A percentile compares a stretch with the other conserved stretches of the same genome.
Evolutionary conservation across 495 filamentous ascomycete genomes (phyloP).

Genomic region (Penicillium cinerascens): DNA sequence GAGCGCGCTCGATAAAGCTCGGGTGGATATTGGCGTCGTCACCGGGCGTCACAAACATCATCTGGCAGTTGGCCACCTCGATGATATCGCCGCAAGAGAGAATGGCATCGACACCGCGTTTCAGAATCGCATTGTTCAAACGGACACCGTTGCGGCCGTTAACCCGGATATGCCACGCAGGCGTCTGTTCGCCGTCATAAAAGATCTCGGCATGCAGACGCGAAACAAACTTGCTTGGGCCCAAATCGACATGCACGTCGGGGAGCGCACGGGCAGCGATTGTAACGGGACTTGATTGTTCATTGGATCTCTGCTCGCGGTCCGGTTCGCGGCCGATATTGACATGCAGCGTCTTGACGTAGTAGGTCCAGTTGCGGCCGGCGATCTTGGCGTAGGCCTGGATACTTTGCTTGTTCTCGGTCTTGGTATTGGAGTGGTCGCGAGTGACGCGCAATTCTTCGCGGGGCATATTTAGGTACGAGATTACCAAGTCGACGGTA

Average conservation of each 20-base stretch:
- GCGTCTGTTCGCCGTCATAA: slow-evolving; percentile 62
- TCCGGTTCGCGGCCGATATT: slow-evolving; percentile 83
- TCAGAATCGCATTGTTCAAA: slow-evolving; percentile 67
- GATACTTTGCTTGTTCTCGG: slow-evolving; percentile 65
- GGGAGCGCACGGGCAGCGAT: slow-evolving; percentile 44
- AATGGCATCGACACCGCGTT: slow-evolving; percentile 57
- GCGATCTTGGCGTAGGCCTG: slow-evolving; percentile 92
- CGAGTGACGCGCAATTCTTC: slow-evolving; percentile 63
- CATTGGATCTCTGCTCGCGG: slow-evolving; percentile 40
- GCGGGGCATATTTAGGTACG: slow-evolving; percentile 57
- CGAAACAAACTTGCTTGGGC: slow-evolving; percentile 89
- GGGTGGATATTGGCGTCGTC: slow-evolving; percentile 57
- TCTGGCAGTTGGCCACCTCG: slow-evolving; percentile 86
- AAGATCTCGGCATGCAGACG: slow-evolving; percentile 81
- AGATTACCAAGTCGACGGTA: slow-evolving; percentile 70
- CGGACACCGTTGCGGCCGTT: slow-evolving; percentile 89
- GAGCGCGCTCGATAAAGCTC: slow-evolving; percentile 49
- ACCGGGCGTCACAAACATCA: slow-evolving; percentile 93
- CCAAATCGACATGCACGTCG: slow-evolving; percentile 83
- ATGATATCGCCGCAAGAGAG: slow-evolving; percentile 84
- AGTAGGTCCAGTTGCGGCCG: slow-evolving; percentile 91
- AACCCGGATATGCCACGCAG: slow-evolving; percentile 75
- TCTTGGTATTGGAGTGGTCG: slow-evolving; percentile 72
- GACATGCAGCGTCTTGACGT: slow-evolving; percentile 73
- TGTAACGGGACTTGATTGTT: slow-evolving; percentile 43